These are phyloP conservation scores for Clonostachys solani DNA, from an alignment of 2,329 filamentous ascomycete species.

Conservation along the genomic window DNA sequence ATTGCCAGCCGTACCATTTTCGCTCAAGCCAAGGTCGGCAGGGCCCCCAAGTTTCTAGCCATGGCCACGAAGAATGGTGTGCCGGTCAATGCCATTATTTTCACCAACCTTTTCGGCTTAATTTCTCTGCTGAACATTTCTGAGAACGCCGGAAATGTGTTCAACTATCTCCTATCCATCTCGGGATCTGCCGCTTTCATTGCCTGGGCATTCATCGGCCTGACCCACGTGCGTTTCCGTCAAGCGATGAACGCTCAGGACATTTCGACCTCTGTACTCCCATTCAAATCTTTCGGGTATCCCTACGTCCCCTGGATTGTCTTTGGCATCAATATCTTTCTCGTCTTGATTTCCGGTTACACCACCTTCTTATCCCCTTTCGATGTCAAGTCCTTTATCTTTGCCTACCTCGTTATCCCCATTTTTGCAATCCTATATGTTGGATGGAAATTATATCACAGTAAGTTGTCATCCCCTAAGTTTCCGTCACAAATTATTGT, in stretches of 20 bases:
- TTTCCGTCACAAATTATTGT: too few relatives aligned
- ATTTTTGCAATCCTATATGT: constrained; percentile 4
- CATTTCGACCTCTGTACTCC: constrained; percentile 16
- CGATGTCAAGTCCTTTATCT: constrained; percentile 6
- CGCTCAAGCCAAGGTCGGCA: constrained; percentile 46
- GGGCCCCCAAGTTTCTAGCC: constrained; percentile 48
- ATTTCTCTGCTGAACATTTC: constrained; percentile 9
- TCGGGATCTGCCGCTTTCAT: background rate
- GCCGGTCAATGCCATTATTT: constrained; percentile 6
- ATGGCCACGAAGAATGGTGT: constrained; percentile 42
- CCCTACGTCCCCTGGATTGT: constrained; percentile 5
- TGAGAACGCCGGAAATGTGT: constrained; percentile 2
- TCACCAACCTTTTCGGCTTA: constrained; percentile 8
- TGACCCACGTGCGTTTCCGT: background rate
- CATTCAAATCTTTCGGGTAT: constrained; percentile 1
- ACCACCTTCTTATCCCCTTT: constrained; percentile 4
- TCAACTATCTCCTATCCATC: constrained; percentile 3
- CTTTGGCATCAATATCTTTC: constrained; percentile 4
- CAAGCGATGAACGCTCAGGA: constrained; percentile 39
- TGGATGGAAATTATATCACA: constrained; percentile 6
- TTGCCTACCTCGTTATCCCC: constrained; percentile 6
- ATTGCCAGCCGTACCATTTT: constrained; percentile 49
- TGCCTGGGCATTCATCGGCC: background rate
- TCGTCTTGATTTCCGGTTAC: constrained; percentile 6
- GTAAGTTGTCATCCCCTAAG: constrained; percentile 1